These are phyloP conservation scores for Cercospora sp. DNA, from an alignment of 2,329 filamentous ascomycete species.

Conservation along the genomic window DNA sequence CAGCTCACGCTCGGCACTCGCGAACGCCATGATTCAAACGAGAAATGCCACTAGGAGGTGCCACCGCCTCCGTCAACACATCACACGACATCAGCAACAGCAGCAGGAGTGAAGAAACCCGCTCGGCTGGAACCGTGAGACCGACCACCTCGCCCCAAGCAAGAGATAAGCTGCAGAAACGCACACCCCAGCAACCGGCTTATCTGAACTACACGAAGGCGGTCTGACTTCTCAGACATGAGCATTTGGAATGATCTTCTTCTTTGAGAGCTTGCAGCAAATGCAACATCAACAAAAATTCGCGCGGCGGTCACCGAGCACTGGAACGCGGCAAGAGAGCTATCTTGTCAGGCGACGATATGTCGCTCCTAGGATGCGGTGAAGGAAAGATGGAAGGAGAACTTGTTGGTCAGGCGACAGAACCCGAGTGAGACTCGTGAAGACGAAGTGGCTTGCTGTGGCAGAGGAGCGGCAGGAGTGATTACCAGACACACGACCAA, in stretches of 20 bases:
- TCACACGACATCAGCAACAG: not conserved
- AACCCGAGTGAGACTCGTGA: not conserved
- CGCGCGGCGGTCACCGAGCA: constrained; percentile 1
- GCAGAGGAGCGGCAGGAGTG: too few species aligned
- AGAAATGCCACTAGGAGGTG: not conserved
- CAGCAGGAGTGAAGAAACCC: not conserved
- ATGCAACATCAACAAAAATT: not conserved
- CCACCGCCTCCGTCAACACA: not conserved
- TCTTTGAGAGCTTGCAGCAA: not conserved
- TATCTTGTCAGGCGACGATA: not conserved
- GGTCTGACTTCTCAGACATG: constrained; percentile 1
- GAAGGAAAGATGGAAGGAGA: too few species aligned
- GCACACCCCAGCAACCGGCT: not conserved
- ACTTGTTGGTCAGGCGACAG: not conserved
- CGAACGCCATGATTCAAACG: not conserved
- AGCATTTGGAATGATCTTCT: not conserved
- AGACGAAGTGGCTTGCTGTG: not conserved
- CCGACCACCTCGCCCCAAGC: not conserved
- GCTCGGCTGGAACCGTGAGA: not conserved
- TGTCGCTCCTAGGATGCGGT: too few species aligned
- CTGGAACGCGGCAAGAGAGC: constrained; percentile 6
- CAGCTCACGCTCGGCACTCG: not conserved
- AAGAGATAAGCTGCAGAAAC: not conserved
- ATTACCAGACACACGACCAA: not conserved
- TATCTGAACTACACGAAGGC: constrained; percentile 3